Evolutionary conservation across 768 basidiomycete genomes (phyloP), one percentile per base, ranked within the genome.

Genomic region (Mycena vitilis): DNA sequence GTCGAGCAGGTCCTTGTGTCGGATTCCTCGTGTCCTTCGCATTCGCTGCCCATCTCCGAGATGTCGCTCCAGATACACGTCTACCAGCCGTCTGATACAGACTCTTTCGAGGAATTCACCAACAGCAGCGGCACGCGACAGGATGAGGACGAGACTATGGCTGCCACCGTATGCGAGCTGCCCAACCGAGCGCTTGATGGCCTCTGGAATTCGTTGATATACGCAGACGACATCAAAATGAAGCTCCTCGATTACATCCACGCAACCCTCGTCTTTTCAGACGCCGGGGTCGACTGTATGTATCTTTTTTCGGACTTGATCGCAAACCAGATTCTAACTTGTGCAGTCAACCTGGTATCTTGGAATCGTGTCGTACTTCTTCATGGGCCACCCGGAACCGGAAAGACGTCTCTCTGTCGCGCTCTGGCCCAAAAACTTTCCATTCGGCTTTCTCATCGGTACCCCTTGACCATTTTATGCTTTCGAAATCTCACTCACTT

Each of bases 311-410:
- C 30, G 30, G 30, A 30, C 30, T 30, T 2, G 30, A 30, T 30
- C 30, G 30, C 30, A 30, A 30, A 30, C 2, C 2, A 30, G 5
- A 30, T 3, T 5, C 30, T 30, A 5, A 30, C 30, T 30, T 30
- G n/a, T 57, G 3, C 65, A 94, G 93, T 89, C 79, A 97, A 99
- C 75, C 85, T 99, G 44, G 89, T 99, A 13, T 91, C 95, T 0
- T 98, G 96, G 96, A 99, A 98, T 75, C 89, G 97, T 2, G 91
- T 99, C 16, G 93, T 98, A 1, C 82, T 99, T 10, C 83, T 99
- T 16, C 96, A 99, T 76, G 98, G 98, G 0, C 98, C 98, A 25
- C 98, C 98, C 2, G 98, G 98, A 0, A 98, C 98, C 2, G 97
- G 98, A 15, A 99, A 99, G 81, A 99, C 98, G 0, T 95, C 94